Conservation (phyloP, 352 stramenopile genomes). For the Discostella stelligera region DNA sequence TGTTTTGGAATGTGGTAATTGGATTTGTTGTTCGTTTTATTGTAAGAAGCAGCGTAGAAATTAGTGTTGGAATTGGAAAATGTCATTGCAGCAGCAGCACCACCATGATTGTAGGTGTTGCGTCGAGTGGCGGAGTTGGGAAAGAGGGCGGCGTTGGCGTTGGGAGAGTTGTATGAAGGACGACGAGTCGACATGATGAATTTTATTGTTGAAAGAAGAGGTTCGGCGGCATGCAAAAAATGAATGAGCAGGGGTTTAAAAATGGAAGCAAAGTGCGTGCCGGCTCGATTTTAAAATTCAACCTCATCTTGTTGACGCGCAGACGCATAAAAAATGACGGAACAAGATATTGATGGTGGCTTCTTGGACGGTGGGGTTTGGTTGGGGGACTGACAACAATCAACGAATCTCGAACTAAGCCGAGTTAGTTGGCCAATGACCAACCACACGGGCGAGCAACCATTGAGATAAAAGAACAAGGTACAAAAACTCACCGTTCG, state of each 20-base stretch:
- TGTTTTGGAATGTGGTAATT: constrained; percentile 4
- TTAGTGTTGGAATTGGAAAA: constrained; percentile 27
- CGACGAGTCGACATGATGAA: background rate
- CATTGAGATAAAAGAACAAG: background rate
- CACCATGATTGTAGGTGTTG: constrained; percentile 6
- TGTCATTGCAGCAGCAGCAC: background rate
- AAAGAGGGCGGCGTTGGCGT: constrained; percentile 7
- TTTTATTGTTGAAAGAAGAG: constrained; percentile 1
- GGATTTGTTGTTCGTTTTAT: background rate
- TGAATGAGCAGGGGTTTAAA: background rate
- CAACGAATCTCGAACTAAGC: no score
- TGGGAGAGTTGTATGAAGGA: background rate
- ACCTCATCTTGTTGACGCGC: background rate
- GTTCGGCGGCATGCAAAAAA: background rate
- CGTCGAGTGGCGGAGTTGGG: background rate
- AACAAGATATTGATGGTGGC: background rate
- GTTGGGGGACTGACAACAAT: no score
- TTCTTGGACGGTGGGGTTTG: background rate
- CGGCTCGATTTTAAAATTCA: background rate
- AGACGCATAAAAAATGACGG: no score
- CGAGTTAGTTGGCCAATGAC: no score
- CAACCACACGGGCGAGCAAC: background rate
- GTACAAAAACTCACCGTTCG: constrained; percentile 42
- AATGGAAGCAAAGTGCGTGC: background rate
- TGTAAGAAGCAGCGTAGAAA: constrained; percentile 7